Evolutionary conservation across 768 basidiomycete species (phyloP).

Genomic region (Podaxis sp.): DNA sequence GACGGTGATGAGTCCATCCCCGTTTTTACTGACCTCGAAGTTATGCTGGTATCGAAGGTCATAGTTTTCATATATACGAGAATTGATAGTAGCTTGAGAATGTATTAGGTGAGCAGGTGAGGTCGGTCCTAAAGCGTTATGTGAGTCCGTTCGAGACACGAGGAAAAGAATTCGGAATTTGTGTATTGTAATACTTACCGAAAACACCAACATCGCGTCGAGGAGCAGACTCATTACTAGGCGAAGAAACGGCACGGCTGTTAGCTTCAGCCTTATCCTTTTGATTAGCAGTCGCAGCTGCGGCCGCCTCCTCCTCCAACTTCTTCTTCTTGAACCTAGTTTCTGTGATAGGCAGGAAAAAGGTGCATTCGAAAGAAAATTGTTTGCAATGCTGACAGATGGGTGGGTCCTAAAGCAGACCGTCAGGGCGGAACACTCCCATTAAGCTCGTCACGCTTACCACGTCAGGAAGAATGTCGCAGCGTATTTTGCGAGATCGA

Average conservation of each 20-base stretch:
- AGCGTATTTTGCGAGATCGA: constrained; percentile 89
- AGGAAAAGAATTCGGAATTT: constrained; percentile 15
- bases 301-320: constrained; percentile 60
- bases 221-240: constrained; percentile 42
- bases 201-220: constrained; percentile 62
- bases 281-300: constrained; percentile 21
- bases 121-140: constrained; percentile 72
- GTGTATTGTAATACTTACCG: constrained; percentile 39
- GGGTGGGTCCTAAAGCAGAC: constrained; percentile 53
- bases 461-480: constrained; percentile 79
- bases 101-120: constrained; percentile 85
- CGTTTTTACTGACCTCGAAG: constrained; percentile 80
- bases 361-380: constrained; percentile 91
- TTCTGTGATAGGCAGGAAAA: constrained; percentile 97
- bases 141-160: constrained; percentile 38
- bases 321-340: constrained; percentile 99
- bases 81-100: constrained; percentile 83
- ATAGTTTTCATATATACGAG: constrained; percentile 82
- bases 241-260: constrained; percentile 20
- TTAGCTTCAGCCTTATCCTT: constrained; percentile 32
- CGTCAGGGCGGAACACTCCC: constrained; percentile 4
- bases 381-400: constrained; percentile 94
- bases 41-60: constrained; percentile 86
- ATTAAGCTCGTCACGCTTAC: constrained; percentile 21
- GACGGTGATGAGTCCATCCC: constrained; percentile 87